Percentiles rank a stretch among this genome's conserved stretches.
Evolutionary conservation across 2,329 filamentous ascomycete genomes (phyloP).

Genomic region (Cytospora chrysosperma): DNA sequence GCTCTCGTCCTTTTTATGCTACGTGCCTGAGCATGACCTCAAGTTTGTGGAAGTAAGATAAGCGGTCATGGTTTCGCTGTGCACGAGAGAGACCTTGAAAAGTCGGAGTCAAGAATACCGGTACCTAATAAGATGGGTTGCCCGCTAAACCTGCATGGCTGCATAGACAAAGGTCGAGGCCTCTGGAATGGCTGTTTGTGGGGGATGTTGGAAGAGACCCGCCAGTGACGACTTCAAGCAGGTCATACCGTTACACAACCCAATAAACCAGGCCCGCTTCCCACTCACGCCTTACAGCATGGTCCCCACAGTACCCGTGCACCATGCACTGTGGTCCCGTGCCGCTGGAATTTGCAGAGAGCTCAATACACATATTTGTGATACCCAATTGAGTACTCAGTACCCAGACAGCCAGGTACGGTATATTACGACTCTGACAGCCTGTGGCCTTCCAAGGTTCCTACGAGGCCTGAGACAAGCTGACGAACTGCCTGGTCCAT

Average conservation of each 20-base stretch:
- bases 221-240: conserved; percentile 3
- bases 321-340: not conserved
- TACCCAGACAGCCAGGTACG: too few relatives aligned
- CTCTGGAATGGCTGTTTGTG: not conserved
- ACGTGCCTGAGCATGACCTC: conserved; percentile 16
- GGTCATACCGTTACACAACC: not conserved
- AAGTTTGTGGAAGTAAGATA: not conserved
- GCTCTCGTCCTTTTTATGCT: conserved; percentile 19
- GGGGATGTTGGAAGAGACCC: conserved; percentile 8
- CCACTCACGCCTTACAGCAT: not conserved
- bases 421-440: too few relatives aligned
- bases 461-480: too few relatives aligned
- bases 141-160: not conserved
- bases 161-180: not conserved
- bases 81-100: conserved; percentile 7
- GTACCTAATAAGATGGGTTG: not conserved
- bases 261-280: not conserved
- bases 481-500: too few relatives aligned
- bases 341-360: conserved; percentile 8
- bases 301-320: not conserved
- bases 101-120: not conserved
- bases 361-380: too few relatives aligned
- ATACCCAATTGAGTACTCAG: too few relatives aligned
- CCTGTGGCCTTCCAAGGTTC: too few relatives aligned
- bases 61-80: conserved; percentile 16